Base-by-base conservation (phyloP, 1,139 yeast species). In the Taphrina populina region DNA sequence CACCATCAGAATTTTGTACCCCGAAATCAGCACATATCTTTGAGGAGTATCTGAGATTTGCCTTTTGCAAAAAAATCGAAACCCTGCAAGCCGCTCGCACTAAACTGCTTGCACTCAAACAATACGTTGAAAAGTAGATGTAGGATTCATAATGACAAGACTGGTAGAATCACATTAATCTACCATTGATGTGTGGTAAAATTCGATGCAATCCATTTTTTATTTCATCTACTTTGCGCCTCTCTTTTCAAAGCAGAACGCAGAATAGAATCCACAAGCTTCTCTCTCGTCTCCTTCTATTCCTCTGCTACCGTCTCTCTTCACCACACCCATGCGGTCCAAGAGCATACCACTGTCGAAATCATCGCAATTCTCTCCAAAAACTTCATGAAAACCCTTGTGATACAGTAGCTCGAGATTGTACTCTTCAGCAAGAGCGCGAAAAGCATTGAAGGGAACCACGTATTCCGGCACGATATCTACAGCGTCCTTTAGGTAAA, bases 391-490 rank as follows among this genome's bases (percentile, higher is more conserved):
- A 65, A 92, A 92, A 55, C 86, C 84, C 73, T 83, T 82, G 64
- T 83, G 83, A 64, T 81, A 80, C 58, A 83, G 78, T 59, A 94
- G 71, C 57, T 81, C 83, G 63, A 92, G 70, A 21, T 88, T 88
- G 67, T 82, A 85, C 60, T 88, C 95, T 67, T 84, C 90, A 7
- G 64, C 64, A 52, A 64, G 47, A 59, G 83, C 79, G 67, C 95
- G 76, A 59, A 92, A 79, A 0, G 84, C 80, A 65, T 92, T 96
- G 71, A 92, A 88, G 0, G 97, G 98, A 4, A 92, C 96, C n/a
- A 92, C 94, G 66, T 86, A 92, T 67, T 92, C 99, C 0, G 97
- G 97, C 6, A 92, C 96, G 65, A 92, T 83, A 62, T 88, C 96
- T 47, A 92, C 94, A 0, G 99, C 98, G 71, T 92, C 98, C 62